These are phyloP conservation scores for Ceratorhiza oryzae-sativae DNA, from an alignment of 1,284 basidiomycete species.

Conservation along the genomic window DNA sequence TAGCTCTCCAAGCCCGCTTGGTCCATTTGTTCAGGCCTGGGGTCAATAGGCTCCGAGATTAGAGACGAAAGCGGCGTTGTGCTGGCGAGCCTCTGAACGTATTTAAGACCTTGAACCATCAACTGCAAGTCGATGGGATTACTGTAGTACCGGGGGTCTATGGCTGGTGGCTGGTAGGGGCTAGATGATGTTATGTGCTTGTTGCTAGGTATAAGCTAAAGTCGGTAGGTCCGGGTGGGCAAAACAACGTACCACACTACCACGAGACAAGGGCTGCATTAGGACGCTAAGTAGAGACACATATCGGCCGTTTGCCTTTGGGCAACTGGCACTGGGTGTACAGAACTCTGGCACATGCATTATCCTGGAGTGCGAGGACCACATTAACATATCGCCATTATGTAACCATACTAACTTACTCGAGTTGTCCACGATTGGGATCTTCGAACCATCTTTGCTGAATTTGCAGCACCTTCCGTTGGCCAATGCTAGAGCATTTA, in stretches of 20 bases:
- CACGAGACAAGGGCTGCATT: conserved; percentile 41
- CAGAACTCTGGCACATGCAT: conserved; percentile 43
- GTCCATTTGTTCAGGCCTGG: conserved; percentile 29
- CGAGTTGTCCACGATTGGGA: conserved; percentile 38
- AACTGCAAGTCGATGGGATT: conserved; percentile 50
- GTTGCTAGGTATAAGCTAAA: neutral
- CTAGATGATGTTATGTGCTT: conserved; percentile 40
- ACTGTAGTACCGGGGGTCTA: conserved; percentile 42
- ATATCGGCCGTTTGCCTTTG: conserved; percentile 34
- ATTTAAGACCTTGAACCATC: conserved; percentile 53
- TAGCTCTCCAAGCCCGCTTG: conserved; percentile 41
- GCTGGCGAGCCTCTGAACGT: conserved; percentile 51
- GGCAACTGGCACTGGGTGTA: conserved; percentile 32
- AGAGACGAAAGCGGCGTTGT: conserved; percentile 48
- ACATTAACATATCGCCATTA: neutral
- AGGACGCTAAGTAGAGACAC: conserved; percentile 39
- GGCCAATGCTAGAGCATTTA: neutral
- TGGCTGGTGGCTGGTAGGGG: conserved; percentile 34
- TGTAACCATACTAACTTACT: conserved; percentile 31
- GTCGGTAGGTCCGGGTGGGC: no score
- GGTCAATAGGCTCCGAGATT: conserved; percentile 40
- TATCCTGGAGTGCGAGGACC: conserved; percentile 9
- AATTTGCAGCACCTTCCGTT: conserved; percentile 22
- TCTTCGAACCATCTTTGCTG: conserved; percentile 41
- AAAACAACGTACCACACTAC: conserved; percentile 33